These are phyloP conservation scores for Scutellaria baicalensis DNA, from an alignment of 257 asterid species.

Conservation along the genomic window DNA sequence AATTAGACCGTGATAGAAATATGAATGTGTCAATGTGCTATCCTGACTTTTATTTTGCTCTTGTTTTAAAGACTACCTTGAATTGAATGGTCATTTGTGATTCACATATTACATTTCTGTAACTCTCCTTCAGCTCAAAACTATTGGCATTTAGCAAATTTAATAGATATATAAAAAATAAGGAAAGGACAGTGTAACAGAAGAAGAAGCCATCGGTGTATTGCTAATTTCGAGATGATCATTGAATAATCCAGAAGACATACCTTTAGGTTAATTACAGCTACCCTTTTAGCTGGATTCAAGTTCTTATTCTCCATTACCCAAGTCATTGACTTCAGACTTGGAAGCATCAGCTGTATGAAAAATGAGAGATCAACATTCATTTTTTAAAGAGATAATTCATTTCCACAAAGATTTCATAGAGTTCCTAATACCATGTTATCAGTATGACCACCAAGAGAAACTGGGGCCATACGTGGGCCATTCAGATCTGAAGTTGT, in stretches of 20 bases:
- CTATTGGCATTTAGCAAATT: background rate
- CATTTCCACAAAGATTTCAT: slow-evolving; percentile 9
- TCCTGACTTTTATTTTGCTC: background rate
- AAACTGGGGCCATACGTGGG: slow-evolving; percentile 47
- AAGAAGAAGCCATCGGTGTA: background rate
- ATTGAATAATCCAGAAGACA: slow-evolving; percentile 13
- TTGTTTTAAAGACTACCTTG: background rate
- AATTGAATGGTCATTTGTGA: background rate
- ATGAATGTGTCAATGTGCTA: background rate
- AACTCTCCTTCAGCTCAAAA: background rate
- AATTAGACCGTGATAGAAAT: background rate
- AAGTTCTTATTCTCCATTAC: slow-evolving; percentile 76
- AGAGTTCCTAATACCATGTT: slow-evolving; percentile 45
- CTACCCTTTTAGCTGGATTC: slow-evolving; percentile 59
- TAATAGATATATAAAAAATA: background rate
- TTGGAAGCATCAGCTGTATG: slow-evolving; percentile 62
- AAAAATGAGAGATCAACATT: slow-evolving; percentile 7
- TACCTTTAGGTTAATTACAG: slow-evolving; percentile 87
- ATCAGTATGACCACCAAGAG: slow-evolving; percentile 50
- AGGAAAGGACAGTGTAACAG: background rate
- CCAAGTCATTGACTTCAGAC: slow-evolving; percentile 96
- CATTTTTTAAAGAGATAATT: background rate
- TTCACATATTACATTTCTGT: slow-evolving; percentile 2
- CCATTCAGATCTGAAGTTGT: slow-evolving; percentile 37
- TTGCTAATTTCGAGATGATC: background rate